phyloP scores from a whole-genome alignment of 176 grass and related monocot genomes.

The Oryza meyeriana region DNA sequence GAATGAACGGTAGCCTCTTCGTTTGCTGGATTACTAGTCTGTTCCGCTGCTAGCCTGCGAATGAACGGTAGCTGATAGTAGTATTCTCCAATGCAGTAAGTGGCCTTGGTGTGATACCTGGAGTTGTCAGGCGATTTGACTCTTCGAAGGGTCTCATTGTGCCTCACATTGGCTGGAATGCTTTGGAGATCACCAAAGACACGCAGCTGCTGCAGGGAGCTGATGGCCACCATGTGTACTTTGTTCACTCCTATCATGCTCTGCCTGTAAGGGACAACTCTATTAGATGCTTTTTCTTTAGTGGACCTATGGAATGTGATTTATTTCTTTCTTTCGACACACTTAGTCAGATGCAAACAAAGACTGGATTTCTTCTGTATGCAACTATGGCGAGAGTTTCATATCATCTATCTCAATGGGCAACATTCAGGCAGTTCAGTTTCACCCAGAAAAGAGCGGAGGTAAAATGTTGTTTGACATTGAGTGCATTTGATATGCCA shows the following conservation, averaged over 20 bases:
- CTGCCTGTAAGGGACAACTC: slow-evolving; percentile 50
- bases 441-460: slow-evolving; percentile 99
- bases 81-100: slow-evolving; percentile 54
- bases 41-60: neutral
- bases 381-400: slow-evolving; percentile 81
- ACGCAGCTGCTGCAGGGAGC: slow-evolving; percentile 68
- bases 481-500: neutral
- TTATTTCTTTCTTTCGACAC: slow-evolving; percentile 35
- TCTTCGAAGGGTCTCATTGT: slow-evolving; percentile 78
- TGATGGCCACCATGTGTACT: slow-evolving; percentile 89
- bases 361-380: slow-evolving; percentile 87
- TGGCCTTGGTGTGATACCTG: slow-evolving; percentile 93
- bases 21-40: neutral
- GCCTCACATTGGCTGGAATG: slow-evolving; percentile 98
- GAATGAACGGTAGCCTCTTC: neutral
- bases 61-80: slow-evolving; percentile 10
- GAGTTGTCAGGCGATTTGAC: slow-evolving; percentile 76
- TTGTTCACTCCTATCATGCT: slow-evolving; percentile 93
- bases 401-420: slow-evolving; percentile 92
- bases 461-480: slow-evolving; percentile 43
- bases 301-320: slow-evolving; percentile 34
- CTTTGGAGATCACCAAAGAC: slow-evolving; percentile 77
- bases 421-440: slow-evolving; percentile 90
- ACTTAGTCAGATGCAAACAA: slow-evolving; percentile 83
- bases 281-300: slow-evolving; percentile 8